Percentiles rank a stretch among this genome's conserved stretches.
Evolutionary conservation across 2,329 filamentous ascomycete species (phyloP).

Genomic region (Pseudopyricularia javanii): DNA sequence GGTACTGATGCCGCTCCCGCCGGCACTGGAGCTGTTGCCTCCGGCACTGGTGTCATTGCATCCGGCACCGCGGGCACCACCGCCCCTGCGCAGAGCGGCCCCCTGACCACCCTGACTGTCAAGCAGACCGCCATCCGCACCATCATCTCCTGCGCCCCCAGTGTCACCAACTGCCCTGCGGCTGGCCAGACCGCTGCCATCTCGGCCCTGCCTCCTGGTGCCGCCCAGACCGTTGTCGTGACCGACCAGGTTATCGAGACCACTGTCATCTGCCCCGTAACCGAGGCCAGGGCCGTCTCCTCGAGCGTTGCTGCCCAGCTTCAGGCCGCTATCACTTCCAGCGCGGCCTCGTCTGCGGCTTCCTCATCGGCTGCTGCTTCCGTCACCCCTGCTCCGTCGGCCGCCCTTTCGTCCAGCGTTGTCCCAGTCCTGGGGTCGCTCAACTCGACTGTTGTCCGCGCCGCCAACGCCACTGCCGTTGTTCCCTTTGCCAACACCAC

Average conservation of each 20-base stretch:
- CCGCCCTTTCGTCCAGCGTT: no score
- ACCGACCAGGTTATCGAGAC: conserved; percentile 24
- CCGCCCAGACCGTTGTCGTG: conserved; percentile 19
- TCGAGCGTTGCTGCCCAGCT: conserved; percentile 16
- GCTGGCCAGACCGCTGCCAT: conserved; percentile 18
- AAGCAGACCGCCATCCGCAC: conserved; percentile 27
- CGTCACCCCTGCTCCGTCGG: no score
- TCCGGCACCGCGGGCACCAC: neutral
- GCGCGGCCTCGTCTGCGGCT: conserved; percentile 5
- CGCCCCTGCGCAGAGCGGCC: neutral
- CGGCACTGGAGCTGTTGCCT: neutral
- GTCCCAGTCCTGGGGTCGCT: no score
- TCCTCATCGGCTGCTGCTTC: neutral
- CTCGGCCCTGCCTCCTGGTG: conserved; percentile 15
- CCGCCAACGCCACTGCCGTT: conserved; percentile 21
- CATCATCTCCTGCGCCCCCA: conserved; percentile 9
- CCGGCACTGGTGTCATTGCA: neutral
- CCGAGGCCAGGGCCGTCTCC: conserved; percentile 22
- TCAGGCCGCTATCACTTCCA: conserved; percentile 5
- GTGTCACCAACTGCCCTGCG: conserved; percentile 11
- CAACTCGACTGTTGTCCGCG: no score
- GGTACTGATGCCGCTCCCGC: neutral
- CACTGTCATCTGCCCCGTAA: conserved; percentile 28
- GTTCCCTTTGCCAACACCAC: conserved; percentile 8
- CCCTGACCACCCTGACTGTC: conserved; percentile 14